Evolutionary conservation across 2,329 filamentous ascomycete genomes (phyloP).

Genomic region (Pyrenophora graminea): DNA sequence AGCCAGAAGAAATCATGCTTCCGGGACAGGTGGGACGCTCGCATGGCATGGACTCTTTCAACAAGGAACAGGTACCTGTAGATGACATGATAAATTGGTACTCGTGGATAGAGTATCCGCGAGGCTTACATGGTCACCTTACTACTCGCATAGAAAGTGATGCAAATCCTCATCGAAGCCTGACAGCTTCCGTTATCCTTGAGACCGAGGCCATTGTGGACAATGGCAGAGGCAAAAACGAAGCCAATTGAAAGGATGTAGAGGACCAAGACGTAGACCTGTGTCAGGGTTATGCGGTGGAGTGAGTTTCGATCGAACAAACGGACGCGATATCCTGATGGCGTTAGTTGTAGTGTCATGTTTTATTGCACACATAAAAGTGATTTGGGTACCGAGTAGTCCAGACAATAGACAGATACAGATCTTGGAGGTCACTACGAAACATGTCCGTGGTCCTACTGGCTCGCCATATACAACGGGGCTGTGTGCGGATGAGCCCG

Average conservation of each 20-base stretch:
- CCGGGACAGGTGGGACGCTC: constrained; percentile 39
- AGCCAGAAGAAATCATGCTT: constrained; percentile 45
- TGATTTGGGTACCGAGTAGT: neutral
- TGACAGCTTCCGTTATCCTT: constrained; percentile 32
- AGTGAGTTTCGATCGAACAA: constrained; percentile 3
- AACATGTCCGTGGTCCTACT: neutral
- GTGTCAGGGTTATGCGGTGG: constrained; percentile 17
- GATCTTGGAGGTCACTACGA: constrained; percentile 2
- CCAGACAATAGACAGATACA: constrained; percentile 4
- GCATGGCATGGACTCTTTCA: constrained; percentile 48
- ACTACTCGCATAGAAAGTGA: constrained; percentile 35
- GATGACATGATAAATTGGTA: neutral
- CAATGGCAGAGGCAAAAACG: constrained; percentile 39
- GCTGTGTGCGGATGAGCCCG: neutral
- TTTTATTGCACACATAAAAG: neutral
- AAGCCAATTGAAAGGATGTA: constrained; percentile 45
- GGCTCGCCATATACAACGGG: neutral
- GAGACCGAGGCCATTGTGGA: constrained; percentile 40
- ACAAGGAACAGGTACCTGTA: constrained; percentile 49
- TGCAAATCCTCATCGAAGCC: constrained; percentile 44
- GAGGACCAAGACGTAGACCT: constrained; percentile 40
- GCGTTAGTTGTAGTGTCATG: neutral
- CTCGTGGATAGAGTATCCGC: neutral
- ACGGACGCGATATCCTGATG: constrained; percentile 24
- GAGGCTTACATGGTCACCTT: constrained; percentile 22